A percentile compares a stretch with the other conserved stretches of the same genome.
Conservation (phyloP, 495 filamentous ascomycete species). For the Xylaria bambusicola region DNA sequence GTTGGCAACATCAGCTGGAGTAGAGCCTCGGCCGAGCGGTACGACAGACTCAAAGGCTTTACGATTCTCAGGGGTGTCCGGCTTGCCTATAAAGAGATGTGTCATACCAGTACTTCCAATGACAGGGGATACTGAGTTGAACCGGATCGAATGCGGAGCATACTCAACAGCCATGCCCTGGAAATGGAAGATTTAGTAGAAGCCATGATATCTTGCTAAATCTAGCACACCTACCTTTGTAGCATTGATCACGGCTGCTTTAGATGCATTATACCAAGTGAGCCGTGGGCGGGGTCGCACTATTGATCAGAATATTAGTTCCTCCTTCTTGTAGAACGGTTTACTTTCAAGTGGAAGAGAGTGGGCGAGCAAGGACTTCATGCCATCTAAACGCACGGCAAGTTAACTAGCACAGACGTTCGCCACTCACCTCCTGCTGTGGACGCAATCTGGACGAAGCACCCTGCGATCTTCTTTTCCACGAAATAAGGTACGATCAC, state of each 20-base stretch:
- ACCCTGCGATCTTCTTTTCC: conserved; percentile 58
- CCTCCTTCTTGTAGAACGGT: too few relatives aligned
- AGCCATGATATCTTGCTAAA: neutral
- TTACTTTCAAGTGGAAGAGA: too few relatives aligned
- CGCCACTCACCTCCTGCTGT: conserved; percentile 50
- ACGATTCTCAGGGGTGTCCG: conserved; percentile 68
- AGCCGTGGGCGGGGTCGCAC: conserved; percentile 64
- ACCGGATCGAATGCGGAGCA: conserved; percentile 63
- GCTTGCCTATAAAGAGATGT: conserved; percentile 64
- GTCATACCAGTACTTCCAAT: conserved; percentile 66
- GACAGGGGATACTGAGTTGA: conserved; percentile 64
- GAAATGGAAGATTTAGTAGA: conserved; percentile 44
- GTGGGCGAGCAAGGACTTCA: too few relatives aligned
- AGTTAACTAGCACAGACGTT: too few relatives aligned
- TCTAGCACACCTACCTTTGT: conserved; percentile 28
- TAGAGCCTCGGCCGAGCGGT: conserved; percentile 64
- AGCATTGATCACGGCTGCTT: conserved; percentile 66
- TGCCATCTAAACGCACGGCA: conserved; percentile 32
- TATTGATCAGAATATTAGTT: neutral
- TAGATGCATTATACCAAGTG: conserved; percentile 72
- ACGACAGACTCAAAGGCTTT: conserved; percentile 67
- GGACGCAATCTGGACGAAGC: conserved; percentile 67
- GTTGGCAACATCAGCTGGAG: conserved; percentile 66
- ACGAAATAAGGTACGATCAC: conserved; percentile 57
- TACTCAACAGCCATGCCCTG: conserved; percentile 71